phyloP scores from a whole-genome alignment of 768 basidiomycete species.

The Coprinellus micaceus region DNA sequence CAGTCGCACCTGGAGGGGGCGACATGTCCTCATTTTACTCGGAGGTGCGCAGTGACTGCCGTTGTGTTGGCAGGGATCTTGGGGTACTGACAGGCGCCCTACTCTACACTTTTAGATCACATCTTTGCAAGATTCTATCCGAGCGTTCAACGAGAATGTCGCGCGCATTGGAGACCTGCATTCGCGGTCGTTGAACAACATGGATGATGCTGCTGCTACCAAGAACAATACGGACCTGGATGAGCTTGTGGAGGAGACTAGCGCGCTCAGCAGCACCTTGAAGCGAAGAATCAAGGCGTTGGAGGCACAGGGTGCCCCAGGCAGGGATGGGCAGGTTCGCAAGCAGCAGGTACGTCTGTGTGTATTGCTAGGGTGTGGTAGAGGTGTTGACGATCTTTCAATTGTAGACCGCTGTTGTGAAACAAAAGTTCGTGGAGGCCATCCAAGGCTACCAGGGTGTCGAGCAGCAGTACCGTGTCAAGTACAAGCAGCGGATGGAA shows the following conservation, averaged over 20 bases:
- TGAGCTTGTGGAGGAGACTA: slow-evolving; percentile 67
- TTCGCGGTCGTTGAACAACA: slow-evolving; percentile 69
- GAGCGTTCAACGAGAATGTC: slow-evolving; percentile 67
- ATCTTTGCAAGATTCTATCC: slow-evolving; percentile 66
- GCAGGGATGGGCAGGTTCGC: slow-evolving; percentile 69
- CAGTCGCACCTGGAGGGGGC: slow-evolving; percentile 38
- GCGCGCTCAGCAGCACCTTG: slow-evolving; percentile 61
- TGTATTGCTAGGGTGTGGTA: background rate
- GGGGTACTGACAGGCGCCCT: too few species aligned
- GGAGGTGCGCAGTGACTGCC: slow-evolving; percentile 48
- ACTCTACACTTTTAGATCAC: too few species aligned
- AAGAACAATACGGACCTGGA: slow-evolving; percentile 62
- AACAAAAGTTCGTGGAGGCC: slow-evolving; percentile 78
- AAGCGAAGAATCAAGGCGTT: slow-evolving; percentile 72
- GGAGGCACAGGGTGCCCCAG: slow-evolving; percentile 61
- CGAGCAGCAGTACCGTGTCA: slow-evolving; percentile 73
- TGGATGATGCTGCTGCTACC: slow-evolving; percentile 64
- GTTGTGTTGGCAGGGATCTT: background rate
- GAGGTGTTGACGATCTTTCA: slow-evolving; percentile 2
- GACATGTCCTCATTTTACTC: slow-evolving; percentile 67
- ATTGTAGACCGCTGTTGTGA: slow-evolving; percentile 55
- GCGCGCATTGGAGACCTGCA: slow-evolving; percentile 68
- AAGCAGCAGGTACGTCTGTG: slow-evolving; percentile 61
- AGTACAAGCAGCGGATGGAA: slow-evolving; percentile 79
- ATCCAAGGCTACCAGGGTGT: slow-evolving; percentile 83